phyloP scores from a whole-genome alignment of 1,284 basidiomycete species.

The Volvariella surrecta region DNA sequence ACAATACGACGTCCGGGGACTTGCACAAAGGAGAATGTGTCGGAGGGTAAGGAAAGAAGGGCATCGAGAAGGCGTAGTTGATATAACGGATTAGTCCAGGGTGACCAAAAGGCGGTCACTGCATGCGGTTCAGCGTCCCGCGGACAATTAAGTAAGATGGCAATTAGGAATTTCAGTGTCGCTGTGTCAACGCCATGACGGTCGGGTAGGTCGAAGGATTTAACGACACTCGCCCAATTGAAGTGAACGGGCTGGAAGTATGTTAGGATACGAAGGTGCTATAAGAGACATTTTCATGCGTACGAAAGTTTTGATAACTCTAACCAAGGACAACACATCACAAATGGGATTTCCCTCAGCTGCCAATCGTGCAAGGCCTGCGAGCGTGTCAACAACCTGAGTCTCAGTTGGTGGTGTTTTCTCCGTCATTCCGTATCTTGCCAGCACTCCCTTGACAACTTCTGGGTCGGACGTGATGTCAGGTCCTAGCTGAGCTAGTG shows the following conservation, averaged over 20 bases:
- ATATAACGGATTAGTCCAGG: slow-evolving; percentile 81
- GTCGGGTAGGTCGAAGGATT: slow-evolving; percentile 71
- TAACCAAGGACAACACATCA: slow-evolving; percentile 72
- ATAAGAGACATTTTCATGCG: slow-evolving; percentile 19
- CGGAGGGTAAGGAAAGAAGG: slow-evolving; percentile 79
- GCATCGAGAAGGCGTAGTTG: slow-evolving; percentile 86
- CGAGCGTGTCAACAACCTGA: slow-evolving; percentile 63
- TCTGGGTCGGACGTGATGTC: slow-evolving; percentile 71
- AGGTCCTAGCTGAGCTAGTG: slow-evolving; percentile 64
- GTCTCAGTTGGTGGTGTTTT: slow-evolving; percentile 58
- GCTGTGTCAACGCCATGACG: slow-evolving; percentile 76
- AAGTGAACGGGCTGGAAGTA: slow-evolving; percentile 45
- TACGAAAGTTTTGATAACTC: slow-evolving; percentile 61
- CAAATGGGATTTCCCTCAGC: slow-evolving; percentile 63
- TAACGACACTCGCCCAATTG: slow-evolving; percentile 75
- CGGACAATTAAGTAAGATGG: slow-evolving; percentile 66
- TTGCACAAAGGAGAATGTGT: slow-evolving; percentile 87
- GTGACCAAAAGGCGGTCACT: slow-evolving; percentile 73
- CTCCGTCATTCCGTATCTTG: slow-evolving; percentile 66
- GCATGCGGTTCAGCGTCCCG: slow-evolving; percentile 66
- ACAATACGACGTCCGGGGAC: slow-evolving; percentile 77
- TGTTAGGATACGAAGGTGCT: slow-evolving; percentile 11
- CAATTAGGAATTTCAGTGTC: slow-evolving; percentile 74
- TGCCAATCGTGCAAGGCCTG: slow-evolving; percentile 55
- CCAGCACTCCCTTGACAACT: slow-evolving; percentile 55